Evolutionary conservation across 1,284 basidiomycete genomes (phyloP), one percentile per base, ranked within the genome.

Genomic region (Leccinum angustisporum): DNA sequence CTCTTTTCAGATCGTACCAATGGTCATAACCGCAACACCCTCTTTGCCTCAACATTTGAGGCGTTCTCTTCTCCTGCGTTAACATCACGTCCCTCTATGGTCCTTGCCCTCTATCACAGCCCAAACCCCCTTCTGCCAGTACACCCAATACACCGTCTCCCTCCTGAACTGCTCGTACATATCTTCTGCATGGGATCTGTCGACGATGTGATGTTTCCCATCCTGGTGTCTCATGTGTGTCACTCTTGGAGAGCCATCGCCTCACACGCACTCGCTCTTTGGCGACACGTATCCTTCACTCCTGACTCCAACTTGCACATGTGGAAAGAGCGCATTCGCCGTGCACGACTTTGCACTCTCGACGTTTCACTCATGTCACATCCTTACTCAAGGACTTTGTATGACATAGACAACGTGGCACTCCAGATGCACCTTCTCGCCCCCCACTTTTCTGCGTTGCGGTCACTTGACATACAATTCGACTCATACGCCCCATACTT

Each of bases 141-240:
- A 10, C 83, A 86, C 67, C 80, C 81, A 61, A 84, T 88, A 57
- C 79, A 79, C 59, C 70, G 71, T 31, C 79, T 90, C 54, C 87
- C 88, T 7, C 75, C 78, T 36, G 88, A 90, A 70, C 72, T 90
- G 31, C 78, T 90, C 46, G 78, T 83, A 43, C 80, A 82, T 63
- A 81, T 89, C 55, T 88, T 90, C 67, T 69, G 81, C 34, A 74
- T 86, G 16, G 88, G 83, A n/a, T 77, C 84, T 16, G 74, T 83
- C 61, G 78, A 81, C 56, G 82, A 86, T 67, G 68, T 72, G 59
- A 81, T 82, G 77, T 78, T 88, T 51, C 83, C 87, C 21, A 65
- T 89, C 61, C 74, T 75, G 52, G 76, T 87, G 56, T 88, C 87
- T 14, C 87, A 88, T 66, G 85, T 88, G 62, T 90, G 87, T 70